Evolutionary conservation across 331 rosid species (phyloP).

Genomic region (Saraca asoca): DNA sequence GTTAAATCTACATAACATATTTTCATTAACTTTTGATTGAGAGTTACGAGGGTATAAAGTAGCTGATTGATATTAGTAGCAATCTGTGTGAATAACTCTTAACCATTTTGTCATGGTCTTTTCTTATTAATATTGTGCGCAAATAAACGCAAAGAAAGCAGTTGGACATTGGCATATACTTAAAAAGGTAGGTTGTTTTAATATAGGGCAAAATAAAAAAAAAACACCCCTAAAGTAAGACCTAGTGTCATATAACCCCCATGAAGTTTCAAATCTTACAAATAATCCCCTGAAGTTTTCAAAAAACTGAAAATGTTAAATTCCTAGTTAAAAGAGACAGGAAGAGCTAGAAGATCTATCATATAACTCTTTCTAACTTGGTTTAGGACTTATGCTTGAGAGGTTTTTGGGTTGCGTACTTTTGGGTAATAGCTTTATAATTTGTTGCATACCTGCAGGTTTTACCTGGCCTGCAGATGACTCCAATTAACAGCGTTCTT

Average conservation of each 20-base stretch:
- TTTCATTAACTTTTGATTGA: too few relatives aligned
- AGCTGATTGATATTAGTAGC: background rate
- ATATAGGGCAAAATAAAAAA: too few relatives aligned
- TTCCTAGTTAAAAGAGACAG: too few relatives aligned
- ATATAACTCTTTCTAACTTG: too few relatives aligned
- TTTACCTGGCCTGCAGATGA: slow-evolving; percentile 54
- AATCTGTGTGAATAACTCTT: slow-evolving; percentile 1
- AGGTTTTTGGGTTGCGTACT: slow-evolving; percentile 22
- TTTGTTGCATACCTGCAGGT: slow-evolving; percentile 44
- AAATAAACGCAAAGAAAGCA: background rate
- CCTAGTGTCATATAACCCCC: too few relatives aligned
- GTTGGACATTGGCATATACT: slow-evolving; percentile 5
- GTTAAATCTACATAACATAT: slow-evolving; percentile 7
- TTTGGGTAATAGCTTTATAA: slow-evolving; percentile 21
- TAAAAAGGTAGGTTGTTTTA: slow-evolving; percentile 1
- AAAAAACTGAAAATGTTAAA: too few relatives aligned
- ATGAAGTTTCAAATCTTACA: too few relatives aligned
- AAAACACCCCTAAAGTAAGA: too few relatives aligned
- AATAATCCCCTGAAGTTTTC: too few relatives aligned
- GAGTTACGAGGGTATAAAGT: slow-evolving; percentile 2
- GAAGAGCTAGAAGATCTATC: too few relatives aligned
- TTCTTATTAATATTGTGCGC: slow-evolving; percentile 8
- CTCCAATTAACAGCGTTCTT: slow-evolving; percentile 70
- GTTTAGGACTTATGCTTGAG: slow-evolving; percentile 17
- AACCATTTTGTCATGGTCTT: slow-evolving; percentile 2